Conservation (phyloP, 495 filamentous ascomycete species). For the Aspergillus nidulans region DNA sequence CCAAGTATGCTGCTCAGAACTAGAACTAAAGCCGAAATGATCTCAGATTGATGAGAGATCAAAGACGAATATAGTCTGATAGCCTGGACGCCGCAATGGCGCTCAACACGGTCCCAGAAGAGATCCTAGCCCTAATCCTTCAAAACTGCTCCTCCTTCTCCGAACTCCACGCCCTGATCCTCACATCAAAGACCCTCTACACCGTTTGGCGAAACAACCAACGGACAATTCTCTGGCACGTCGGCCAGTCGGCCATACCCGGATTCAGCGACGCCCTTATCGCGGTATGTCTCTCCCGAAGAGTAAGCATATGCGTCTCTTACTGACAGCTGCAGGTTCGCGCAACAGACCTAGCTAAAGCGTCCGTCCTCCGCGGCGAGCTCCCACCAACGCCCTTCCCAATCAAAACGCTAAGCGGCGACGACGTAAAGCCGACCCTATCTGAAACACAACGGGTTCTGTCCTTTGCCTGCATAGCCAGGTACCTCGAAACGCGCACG, state of each 20-base stretch:
- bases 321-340: constrained; percentile 9
- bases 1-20: too few species aligned
- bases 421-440: background rate
- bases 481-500: background rate
- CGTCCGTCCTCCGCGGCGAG: background rate
- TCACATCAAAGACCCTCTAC: background rate
- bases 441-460: background rate
- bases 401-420: background rate
- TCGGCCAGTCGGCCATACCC: background rate
- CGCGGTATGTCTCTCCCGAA: constrained; percentile 5
- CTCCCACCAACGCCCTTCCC: constrained; percentile 9
- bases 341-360: constrained; percentile 2
- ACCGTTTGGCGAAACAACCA: background rate
- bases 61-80: too few species aligned
- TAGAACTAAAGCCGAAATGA: too few species aligned
- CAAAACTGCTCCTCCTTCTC: background rate
- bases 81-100: background rate
- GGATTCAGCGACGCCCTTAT: constrained; percentile 6
- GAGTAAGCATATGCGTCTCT: too few species aligned
- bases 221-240: background rate
- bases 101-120: background rate
- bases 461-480: background rate
- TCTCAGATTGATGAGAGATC: too few species aligned
- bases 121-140: constrained; percentile 1
- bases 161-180: background rate